A percentile compares a stretch with the other conserved stretches of the same genome.
phyloP scores from a whole-genome alignment of 495 filamentous ascomycete genomes.

The Tuber indicum region DNA sequence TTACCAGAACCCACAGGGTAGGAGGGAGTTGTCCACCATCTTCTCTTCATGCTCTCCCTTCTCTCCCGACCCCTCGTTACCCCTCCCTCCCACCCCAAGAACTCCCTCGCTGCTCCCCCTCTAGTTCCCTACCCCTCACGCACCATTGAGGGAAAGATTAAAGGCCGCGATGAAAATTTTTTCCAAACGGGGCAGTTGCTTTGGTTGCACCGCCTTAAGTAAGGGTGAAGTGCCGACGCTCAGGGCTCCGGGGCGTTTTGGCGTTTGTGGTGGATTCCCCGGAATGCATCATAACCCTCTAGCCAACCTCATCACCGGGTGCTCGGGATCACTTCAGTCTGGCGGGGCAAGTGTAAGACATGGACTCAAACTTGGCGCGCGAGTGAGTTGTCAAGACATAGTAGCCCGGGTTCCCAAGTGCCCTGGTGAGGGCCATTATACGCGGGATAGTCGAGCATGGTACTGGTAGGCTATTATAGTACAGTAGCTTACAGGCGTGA shows the following conservation, averaged over 20 bases:
- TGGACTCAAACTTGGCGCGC: conserved; percentile 3
- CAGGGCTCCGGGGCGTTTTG: conserved; percentile 1
- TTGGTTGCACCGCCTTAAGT: conserved; percentile 3
- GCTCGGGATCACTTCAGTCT: conserved; percentile 2
- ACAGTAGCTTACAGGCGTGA: conserved; percentile 5
- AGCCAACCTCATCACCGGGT: conserved; percentile 2
- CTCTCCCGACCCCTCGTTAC: background rate
- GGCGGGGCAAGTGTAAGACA: conserved; percentile 4
- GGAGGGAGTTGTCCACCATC: background rate
- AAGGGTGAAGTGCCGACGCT: background rate
- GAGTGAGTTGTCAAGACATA: conserved; percentile 3
- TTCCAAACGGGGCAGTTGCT: conserved; percentile 2
- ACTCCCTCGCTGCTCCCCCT: background rate
- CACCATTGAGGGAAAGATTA: background rate
- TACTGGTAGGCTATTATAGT: background rate
- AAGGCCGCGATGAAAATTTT: background rate
- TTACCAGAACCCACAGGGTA: background rate
- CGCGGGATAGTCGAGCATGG: background rate
- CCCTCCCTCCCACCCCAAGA: background rate
- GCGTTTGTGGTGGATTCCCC: conserved; percentile 3
- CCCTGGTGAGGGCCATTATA: background rate
- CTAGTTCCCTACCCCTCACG: background rate
- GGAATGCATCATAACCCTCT: background rate
- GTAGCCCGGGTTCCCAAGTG: background rate
- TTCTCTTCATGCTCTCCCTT: background rate